A percentile compares a stretch with the other conserved stretches of the same genome.
Evolutionary conservation across 164 flowering plant species (phyloP).

Genomic region (Chimonanthus praecox): DNA sequence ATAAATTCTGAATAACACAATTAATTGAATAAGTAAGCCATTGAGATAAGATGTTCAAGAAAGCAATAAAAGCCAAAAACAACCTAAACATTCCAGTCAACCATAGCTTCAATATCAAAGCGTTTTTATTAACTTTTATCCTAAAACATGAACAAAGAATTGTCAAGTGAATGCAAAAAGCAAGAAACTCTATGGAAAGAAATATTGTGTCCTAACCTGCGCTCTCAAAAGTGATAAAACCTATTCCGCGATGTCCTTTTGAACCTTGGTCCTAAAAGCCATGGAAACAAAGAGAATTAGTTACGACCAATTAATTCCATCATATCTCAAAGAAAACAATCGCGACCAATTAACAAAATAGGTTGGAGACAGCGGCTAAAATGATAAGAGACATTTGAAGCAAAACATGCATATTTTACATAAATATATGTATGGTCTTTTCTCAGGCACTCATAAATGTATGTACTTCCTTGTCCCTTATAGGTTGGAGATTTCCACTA

Average conservation of each 20-base stretch:
- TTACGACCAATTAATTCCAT: too few species aligned
- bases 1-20: too few species aligned
- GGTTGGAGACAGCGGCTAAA: too few species aligned
- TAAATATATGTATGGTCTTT: too few species aligned
- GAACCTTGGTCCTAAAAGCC: conserved; percentile 72
- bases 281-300: background rate
- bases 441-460: too few species aligned
- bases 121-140: background rate
- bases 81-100: background rate
- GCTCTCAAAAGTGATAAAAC: conserved; percentile 80
- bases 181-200: background rate
- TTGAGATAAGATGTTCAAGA: background rate
- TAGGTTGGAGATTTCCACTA: too few species aligned
- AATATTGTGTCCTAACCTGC: conserved; percentile 41
- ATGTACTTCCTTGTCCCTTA: too few species aligned
- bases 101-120: background rate
- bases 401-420: too few species aligned
- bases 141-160: background rate
- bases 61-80: background rate
- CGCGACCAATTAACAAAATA: too few species aligned
- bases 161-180: background rate
- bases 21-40: too few species aligned
- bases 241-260: conserved; percentile 96
- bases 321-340: too few species aligned
- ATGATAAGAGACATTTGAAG: too few species aligned